Base-by-base conservation (phyloP, 176 grass and related monocot species). In the Rhynchospora tenuis region DNA sequence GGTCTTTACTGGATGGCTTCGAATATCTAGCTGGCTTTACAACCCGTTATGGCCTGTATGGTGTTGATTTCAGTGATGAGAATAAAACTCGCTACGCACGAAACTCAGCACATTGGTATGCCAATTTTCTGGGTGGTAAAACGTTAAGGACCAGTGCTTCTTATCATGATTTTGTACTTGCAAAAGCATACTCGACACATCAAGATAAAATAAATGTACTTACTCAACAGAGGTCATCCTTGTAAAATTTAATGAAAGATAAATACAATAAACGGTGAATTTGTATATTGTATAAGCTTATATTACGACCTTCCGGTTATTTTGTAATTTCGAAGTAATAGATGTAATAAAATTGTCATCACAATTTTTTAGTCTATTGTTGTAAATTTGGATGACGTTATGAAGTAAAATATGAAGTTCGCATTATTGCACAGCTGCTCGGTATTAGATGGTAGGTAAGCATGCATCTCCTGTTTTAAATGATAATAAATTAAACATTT, bases 1-100 rank as follows among this genome's bases (percentile, higher is more conserved):
- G 94, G 94, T 94, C 90, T 1, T 73, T 94, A 9, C 7, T 97
- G 2, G 94, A 91, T 12, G 82, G 67, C 3, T 97, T 91, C 23
- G 92, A 94, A 82, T 80, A 89, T 64, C 0, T 83, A 0, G 80
- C 1, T 24, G 85, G 88, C 43, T 88, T 89, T 81, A 12, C 7
- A 0, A 0, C 1, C 5, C 83, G 83, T 9, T 94, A 81, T 43
- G 90, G 90, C 0, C 42, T 94, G 8, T 42, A 44, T 50, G 90
- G 92, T 61, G 87, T 92, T 1, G 92, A 91, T 79, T 88, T 92
- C 70, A 48, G 10, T 42, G 33, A 24, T 8, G 10, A 20, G 16
- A 71, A 55, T 24, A 89, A 80, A 71, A 88, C 83, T 1, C 75
- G 88, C 26, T 89, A 92, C 31, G 0, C 4, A 7, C 87, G 87